phyloP scores from a whole-genome alignment of 305 asterid species.

The Fraxinus greggii region DNA sequence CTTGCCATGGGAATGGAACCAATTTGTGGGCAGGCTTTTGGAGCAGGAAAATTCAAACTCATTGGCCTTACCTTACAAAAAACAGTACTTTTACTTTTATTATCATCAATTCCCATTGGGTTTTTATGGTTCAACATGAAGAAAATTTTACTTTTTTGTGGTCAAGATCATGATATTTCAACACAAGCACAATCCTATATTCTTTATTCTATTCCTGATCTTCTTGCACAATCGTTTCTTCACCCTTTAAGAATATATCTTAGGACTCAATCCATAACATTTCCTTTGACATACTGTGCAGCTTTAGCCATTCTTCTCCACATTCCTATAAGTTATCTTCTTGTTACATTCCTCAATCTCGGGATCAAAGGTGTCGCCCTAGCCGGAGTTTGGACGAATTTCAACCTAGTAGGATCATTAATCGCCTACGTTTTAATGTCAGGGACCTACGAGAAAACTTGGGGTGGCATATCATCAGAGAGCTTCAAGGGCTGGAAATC shows the following conservation, averaged over 20 bases:
- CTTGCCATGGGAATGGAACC: slow-evolving; percentile 60
- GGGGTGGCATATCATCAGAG: slow-evolving; percentile 38
- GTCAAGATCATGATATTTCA: slow-evolving; percentile 45
- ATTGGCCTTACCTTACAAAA: slow-evolving; percentile 44
- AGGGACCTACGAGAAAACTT: slow-evolving; percentile 34
- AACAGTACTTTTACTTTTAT: slow-evolving; percentile 36
- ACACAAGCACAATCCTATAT: slow-evolving; percentile 40
- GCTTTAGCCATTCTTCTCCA: slow-evolving; percentile 36
- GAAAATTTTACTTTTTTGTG: slow-evolving; percentile 29
- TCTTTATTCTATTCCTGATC: slow-evolving; percentile 46
- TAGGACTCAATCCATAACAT: slow-evolving; percentile 42
- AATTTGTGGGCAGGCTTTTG: slow-evolving; percentile 54
- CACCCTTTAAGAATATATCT: slow-evolving; percentile 52
- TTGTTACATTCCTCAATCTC: slow-evolving; percentile 38
- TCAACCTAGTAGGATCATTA: slow-evolving; percentile 38
- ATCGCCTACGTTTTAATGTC: slow-evolving; percentile 30
- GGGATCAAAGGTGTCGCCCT: slow-evolving; percentile 46
- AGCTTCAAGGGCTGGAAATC: slow-evolving; percentile 36
- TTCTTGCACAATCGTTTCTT: slow-evolving; percentile 35
- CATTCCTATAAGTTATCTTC: slow-evolving; percentile 40
- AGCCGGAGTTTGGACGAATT: slow-evolving; percentile 51
- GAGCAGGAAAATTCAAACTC: slow-evolving; percentile 42
- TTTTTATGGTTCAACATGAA: slow-evolving; percentile 51
- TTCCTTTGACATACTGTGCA: slow-evolving; percentile 51
- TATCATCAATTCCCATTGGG: slow-evolving; percentile 38